These are phyloP conservation scores for Phytophthora colocasiae DNA, from an alignment of 352 stramenopile genomes.

Conservation along the genomic window DNA sequence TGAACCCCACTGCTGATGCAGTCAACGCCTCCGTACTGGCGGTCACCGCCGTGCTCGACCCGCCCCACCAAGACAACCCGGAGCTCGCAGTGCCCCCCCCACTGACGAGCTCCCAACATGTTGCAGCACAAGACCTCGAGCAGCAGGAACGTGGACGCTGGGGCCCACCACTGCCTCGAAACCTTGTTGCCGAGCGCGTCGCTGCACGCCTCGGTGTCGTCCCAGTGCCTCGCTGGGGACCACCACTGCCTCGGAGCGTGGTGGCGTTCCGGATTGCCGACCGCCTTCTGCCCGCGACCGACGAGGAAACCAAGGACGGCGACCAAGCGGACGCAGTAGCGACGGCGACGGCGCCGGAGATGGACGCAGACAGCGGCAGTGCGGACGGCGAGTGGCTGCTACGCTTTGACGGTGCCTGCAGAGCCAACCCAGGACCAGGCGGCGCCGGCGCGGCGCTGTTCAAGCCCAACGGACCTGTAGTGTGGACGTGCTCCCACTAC, in stretches of 20 bases:
- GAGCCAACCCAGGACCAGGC: too few relatives aligned
- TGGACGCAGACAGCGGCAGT: too few relatives aligned
- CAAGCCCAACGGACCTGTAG: background rate
- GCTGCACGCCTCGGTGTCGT: background rate
- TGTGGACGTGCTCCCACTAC: background rate
- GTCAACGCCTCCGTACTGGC: background rate
- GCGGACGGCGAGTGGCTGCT: background rate
- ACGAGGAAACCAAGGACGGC: too few relatives aligned
- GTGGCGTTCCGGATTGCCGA: background rate
- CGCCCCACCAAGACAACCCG: too few relatives aligned
- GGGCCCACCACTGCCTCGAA: background rate
- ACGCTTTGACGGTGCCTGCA: too few relatives aligned
- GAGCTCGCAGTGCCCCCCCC: too few relatives aligned
- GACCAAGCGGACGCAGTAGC: background rate
- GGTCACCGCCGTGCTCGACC: too few relatives aligned
- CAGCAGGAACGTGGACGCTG: background rate
- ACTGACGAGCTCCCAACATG: too few relatives aligned
- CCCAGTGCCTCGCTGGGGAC: background rate
- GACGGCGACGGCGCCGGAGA: too few relatives aligned
- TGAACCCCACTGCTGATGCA: slow-evolving; percentile 1
- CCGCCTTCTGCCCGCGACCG: background rate
- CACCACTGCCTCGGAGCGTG: background rate
- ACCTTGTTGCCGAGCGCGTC: background rate
- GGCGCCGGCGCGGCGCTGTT: background rate
- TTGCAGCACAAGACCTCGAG: too few relatives aligned